Evolutionary conservation across 257 asterid genomes (phyloP).

Genomic region (Rhazya stricta): DNA sequence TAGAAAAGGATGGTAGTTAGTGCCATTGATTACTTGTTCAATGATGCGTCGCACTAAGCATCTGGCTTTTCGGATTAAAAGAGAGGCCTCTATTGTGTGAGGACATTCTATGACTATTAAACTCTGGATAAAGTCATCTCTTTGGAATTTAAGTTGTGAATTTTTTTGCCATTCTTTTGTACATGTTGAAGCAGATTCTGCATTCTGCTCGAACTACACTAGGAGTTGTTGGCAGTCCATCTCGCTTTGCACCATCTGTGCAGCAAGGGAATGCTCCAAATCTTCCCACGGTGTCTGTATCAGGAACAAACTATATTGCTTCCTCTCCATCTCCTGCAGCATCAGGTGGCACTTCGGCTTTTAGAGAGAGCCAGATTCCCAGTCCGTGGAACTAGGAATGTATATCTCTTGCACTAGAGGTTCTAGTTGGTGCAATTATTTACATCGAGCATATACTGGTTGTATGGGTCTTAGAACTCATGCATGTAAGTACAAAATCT

Average conservation of each 20-base stretch:
- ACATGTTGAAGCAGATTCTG: constrained; percentile 44
- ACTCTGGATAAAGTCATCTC: background rate
- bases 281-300: constrained; percentile 47
- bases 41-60: no score
- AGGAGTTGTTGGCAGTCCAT: constrained; percentile 67
- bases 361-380: constrained; percentile 58
- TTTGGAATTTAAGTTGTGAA: background rate
- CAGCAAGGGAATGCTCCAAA: constrained; percentile 49
- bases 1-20: background rate
- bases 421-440: background rate
- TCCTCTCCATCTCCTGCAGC: constrained; percentile 97
- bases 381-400: constrained; percentile 62
- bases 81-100: background rate
- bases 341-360: constrained; percentile 81
- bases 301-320: constrained; percentile 61
- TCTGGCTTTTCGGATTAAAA: background rate
- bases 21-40: background rate
- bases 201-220: constrained; percentile 53
- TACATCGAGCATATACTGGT: background rate
- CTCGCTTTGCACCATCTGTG: constrained; percentile 57
- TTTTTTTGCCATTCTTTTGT: background rate
- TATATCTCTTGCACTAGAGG: background rate
- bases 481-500: background rate
- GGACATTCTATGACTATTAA: background rate
- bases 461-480: background rate